These are phyloP conservation scores for Penicillium cosmopolitanum DNA, from an alignment of 495 filamentous ascomycete species.

Conservation along the genomic window DNA sequence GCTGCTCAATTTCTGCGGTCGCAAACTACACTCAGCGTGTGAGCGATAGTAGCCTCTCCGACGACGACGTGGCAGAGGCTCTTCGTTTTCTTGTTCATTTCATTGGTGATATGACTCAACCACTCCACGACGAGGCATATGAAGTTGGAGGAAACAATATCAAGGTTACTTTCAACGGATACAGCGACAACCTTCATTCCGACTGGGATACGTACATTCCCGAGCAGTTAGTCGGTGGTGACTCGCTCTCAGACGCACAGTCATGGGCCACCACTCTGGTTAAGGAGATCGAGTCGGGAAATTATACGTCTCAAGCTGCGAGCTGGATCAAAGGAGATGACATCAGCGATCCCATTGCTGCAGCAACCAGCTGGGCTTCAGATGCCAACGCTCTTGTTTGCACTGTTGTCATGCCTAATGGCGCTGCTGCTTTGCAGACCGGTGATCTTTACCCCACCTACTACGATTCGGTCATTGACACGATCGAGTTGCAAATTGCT, in stretches of 20 bases:
- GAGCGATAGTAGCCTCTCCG: constrained; percentile 25
- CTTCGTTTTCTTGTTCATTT: constrained; percentile 61
- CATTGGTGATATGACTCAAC: constrained; percentile 66
- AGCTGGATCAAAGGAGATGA: constrained; percentile 54
- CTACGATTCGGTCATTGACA: constrained; percentile 61
- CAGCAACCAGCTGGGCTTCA: constrained; percentile 56
- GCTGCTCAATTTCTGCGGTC: constrained; percentile 65
- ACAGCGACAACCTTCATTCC: constrained; percentile 62
- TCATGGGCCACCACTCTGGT: constrained; percentile 39
- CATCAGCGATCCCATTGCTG: constrained; percentile 35
- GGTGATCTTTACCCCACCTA: constrained; percentile 46
- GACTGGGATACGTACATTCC: constrained; percentile 70
- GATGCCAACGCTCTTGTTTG: constrained; percentile 64
- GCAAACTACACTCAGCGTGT: constrained; percentile 54
- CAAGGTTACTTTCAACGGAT: constrained; percentile 56
- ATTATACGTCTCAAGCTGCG: constrained; percentile 45
- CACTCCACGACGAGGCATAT: constrained; percentile 63
- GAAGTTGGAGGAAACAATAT: constrained; percentile 63
- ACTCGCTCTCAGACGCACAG: constrained; percentile 35
- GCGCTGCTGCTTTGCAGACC: constrained; percentile 25
- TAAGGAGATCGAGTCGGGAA: constrained; percentile 49
- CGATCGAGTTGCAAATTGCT: constrained; percentile 72
- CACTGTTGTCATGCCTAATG: constrained; percentile 48
- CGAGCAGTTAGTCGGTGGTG: constrained; percentile 52
- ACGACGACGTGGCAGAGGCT: constrained; percentile 30